Conservation (phyloP, 2,329 filamentous ascomycete genomes). For the Fonsecaea nubica region DNA sequence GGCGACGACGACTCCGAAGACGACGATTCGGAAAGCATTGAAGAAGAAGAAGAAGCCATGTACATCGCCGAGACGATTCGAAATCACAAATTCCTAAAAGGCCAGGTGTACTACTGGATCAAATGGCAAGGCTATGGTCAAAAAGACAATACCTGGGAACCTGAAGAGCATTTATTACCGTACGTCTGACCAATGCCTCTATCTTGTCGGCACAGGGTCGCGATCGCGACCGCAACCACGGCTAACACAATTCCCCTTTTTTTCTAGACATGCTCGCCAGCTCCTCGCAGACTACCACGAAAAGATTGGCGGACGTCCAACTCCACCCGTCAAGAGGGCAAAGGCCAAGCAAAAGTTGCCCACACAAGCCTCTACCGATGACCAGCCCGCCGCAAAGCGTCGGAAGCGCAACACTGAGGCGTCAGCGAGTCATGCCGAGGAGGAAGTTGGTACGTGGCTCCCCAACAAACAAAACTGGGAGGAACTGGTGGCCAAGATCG, state of each 20-base stretch:
- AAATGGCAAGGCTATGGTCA: conserved; percentile 58
- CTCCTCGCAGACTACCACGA: conserved; percentile 51
- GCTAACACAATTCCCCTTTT: conserved; percentile 5
- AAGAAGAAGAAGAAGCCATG: conserved; percentile 21
- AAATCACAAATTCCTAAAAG: conserved; percentile 15
- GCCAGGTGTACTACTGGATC: conserved; percentile 47
- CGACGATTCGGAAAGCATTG: conserved; percentile 44
- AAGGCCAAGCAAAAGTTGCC: conserved; percentile 41
- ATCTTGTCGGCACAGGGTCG: neutral
- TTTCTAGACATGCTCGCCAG: conserved; percentile 45
- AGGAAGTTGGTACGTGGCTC: conserved; percentile 46
- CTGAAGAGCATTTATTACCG: conserved; percentile 53
- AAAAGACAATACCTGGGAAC: conserved; percentile 54
- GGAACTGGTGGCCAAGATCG: conserved; percentile 48
- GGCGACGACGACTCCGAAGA: conserved; percentile 48
- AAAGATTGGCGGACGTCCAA: conserved; percentile 51
- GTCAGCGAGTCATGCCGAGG: conserved; percentile 35
- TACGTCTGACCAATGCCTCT: conserved; percentile 24
- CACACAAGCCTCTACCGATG: conserved; percentile 36
- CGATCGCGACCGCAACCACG: neutral
- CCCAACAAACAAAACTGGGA: conserved; percentile 54
- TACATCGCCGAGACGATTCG: conserved; percentile 26
- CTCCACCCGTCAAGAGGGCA: conserved; percentile 32
- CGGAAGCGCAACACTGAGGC: conserved; percentile 40
- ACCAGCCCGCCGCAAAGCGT: conserved; percentile 33